Evolutionary conservation across 2,329 filamentous ascomycete genomes (phyloP), one percentile per base, ranked within the genome.

Genomic region (Cryphonectria japonica): DNA sequence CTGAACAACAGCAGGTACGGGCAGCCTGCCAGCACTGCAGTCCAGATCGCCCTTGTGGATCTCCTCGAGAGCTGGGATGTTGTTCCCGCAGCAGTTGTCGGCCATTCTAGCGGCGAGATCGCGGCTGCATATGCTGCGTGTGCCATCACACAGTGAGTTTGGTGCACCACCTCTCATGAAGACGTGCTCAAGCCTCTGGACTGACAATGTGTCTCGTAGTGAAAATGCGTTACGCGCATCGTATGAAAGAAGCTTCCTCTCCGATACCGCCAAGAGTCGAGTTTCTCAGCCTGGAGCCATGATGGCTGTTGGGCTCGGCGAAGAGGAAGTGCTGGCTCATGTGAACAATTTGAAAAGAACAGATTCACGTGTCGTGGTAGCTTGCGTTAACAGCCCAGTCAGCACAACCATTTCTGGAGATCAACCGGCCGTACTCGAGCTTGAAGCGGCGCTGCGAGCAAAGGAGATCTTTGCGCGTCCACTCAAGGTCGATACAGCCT

Each of bases 351-450:
- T 59, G 68, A 71, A 16, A 39, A n/a, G 34, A 61, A n/a, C 43
- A 46, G 43, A 46, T 19, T 46, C 43, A 57, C 75, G 79, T 61
- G 80, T 79, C 41, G 77, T 78, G 63, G 79, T 83, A 71, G 82
- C 82, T 11, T 87, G 86, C 73, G 82, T 85, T 3, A 67, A 67
- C 73, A 86, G 84, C n/a, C 86, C 86, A 0, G 78, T 78, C 0
- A 87, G 82, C 19, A 76, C 66, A 1, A 71, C 69, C 2, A 11
- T 71, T 0, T 71, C 69, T n/a, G 69, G 69, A 9, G 69, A 71
- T 32, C 57, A 50, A 1, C 54, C 63, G 0, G 70, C 70, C 4
- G 37, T 71, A 1, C n/a, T 69, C 3, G 65, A 68, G 50, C 46
- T 67, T 4, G 9, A 22, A 9, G 46, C 13, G 19, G 39, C 52